These are phyloP conservation scores for Globisporangium alternatum DNA, from an alignment of 352 stramenopile genomes.

Conservation along the genomic window DNA sequence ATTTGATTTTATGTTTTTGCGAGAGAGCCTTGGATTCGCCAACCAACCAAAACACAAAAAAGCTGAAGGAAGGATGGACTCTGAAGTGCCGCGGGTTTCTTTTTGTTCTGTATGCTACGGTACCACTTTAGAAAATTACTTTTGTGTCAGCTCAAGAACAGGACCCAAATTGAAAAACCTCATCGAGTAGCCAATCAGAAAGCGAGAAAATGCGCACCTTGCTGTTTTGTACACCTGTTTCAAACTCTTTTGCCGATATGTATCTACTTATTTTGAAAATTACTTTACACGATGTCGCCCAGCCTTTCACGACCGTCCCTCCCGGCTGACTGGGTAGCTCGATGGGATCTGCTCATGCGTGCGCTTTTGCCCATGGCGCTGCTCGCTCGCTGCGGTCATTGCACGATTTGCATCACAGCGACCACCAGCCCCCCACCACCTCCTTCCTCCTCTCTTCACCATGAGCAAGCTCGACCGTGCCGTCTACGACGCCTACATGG, in stretches of 20 bases:
- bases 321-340: neutral
- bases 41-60: neutral
- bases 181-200: neutral
- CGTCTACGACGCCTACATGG: conserved; percentile 83
- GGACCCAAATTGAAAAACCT: neutral
- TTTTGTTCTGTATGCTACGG: conserved; percentile 4
- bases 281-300: neutral
- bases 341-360: neutral
- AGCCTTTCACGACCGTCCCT: neutral
- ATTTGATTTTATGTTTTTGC: too few relatives aligned
- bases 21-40: too few relatives aligned
- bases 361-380: neutral
- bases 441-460: conserved; percentile 2
- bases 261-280: neutral
- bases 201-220: neutral
- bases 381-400: neutral
- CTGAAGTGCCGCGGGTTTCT: neutral
- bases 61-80: conserved; percentile 13
- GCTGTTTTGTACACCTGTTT: too few relatives aligned
- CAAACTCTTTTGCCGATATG: too few relatives aligned
- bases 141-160: neutral
- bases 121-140: neutral
- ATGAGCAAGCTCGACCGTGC: conserved; percentile 84
- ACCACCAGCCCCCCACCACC: neutral
- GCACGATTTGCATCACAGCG: conserved; percentile 9